Base-by-base conservation (phyloP, 2,329 filamentous ascomycete genomes). In the Herpotrichia juniperi region DNA sequence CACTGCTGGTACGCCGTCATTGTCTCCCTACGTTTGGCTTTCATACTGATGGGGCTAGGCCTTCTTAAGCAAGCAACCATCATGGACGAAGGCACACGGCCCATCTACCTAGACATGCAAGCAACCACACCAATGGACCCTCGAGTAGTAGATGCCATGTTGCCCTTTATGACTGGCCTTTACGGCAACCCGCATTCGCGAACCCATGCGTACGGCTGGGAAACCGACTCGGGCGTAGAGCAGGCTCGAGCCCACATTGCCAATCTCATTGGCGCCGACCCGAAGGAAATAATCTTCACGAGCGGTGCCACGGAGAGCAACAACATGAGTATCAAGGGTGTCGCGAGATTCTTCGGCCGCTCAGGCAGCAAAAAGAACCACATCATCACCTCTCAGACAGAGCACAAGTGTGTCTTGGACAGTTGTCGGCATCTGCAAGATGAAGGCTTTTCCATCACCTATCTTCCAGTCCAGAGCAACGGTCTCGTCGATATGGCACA, bases 261-360 rank as follows among this genome's bases (percentile, higher is more conserved):
- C 2, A 83, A 82, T 32, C 83, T 99, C 49, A 94, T 99, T 61
- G 93, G 93, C 22, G 94, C 94, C 24, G 92, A 99, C 72, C 81
- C 94, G 5, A 99, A 99, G 77, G 94, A 99, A 74, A 97, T 99
- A 61, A 96, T 99, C 66, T 97, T 99, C 78, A 99, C 94, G 6
- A 97, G 93, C 67, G 94, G 94, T 49, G 94, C 94, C 14, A 99
- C 94, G 0, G 94, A 99, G 79, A 97, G 92, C 72, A 99, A 99
- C 78, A 99, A 99, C 69, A 99, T 99, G 94, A 96, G 92, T 76
- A 91, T 99, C 79, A 99, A 99, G 79, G 94, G 94, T 58, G 93
- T 99, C 8, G 93, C 94, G 17, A 85, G 93, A 58, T 99, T 99
- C 78, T 97, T 97, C 73, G 92, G 91, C 61, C 86, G 91, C 51